phyloP scores from a whole-genome alignment of 2,329 filamentous ascomycete genomes.

The Fusarium citri region DNA sequence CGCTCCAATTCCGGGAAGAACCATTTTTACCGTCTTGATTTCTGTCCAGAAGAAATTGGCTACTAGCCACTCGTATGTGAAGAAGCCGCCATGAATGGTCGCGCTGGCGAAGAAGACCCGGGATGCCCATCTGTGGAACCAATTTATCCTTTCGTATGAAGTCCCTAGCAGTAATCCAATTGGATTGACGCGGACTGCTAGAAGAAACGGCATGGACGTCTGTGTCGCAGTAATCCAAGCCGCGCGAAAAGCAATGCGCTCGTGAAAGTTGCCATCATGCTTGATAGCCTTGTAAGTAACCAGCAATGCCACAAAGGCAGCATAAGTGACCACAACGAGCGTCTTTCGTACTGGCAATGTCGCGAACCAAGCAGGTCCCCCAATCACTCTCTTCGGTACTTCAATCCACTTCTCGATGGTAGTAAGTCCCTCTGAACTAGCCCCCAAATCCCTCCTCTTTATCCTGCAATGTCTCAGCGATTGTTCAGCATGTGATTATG shows the following conservation, averaged over 20 bases:
- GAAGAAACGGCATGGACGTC: constrained; percentile 40
- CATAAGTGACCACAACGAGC: constrained; percentile 27
- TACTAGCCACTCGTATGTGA: constrained; percentile 39
- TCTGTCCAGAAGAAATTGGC: constrained; percentile 45
- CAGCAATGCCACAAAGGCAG: constrained; percentile 38
- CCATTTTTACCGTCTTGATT: constrained; percentile 43
- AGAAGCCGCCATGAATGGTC: constrained; percentile 44
- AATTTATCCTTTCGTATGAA: constrained; percentile 46
- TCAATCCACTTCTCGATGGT: constrained; percentile 33
- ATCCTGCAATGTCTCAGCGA: constrained; percentile 20
- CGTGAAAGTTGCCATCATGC: constrained; percentile 43
- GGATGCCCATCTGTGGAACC: constrained; percentile 44
- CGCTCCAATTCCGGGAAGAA: constrained; percentile 43
- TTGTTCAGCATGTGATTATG: not conserved
- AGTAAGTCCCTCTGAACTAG: constrained; percentile 27
- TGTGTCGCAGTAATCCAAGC: constrained; percentile 44
- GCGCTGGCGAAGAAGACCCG: constrained; percentile 42
- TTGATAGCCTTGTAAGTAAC: constrained; percentile 45
- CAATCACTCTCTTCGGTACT: constrained; percentile 17
- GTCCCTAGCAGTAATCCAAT: constrained; percentile 40
- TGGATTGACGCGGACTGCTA: constrained; percentile 42
- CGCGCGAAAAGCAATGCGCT: constrained; percentile 45
- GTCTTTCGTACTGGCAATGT: constrained; percentile 36
- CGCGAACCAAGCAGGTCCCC: constrained; percentile 25
- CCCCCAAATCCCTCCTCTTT: constrained; percentile 28